Evolutionary conservation across 2,329 filamentous ascomycete genomes (phyloP).

Genomic region (Colletotrichum destructivum): DNA sequence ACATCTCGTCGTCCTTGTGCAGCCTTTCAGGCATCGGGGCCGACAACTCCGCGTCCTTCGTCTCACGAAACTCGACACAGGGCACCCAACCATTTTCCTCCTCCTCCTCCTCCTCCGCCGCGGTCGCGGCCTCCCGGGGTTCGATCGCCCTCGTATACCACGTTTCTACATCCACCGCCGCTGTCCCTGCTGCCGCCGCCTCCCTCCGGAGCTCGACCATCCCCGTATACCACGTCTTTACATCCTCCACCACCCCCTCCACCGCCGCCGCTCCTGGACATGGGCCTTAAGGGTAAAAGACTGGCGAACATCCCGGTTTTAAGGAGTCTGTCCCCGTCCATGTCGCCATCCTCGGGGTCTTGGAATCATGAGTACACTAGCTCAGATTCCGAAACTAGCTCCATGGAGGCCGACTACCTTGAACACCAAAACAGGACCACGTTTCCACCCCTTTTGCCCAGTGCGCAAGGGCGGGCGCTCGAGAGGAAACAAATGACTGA

Average conservation of each 20-base stretch:
- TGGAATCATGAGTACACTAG: slow-evolving; percentile 21
- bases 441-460: slow-evolving; percentile 41
- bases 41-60: slow-evolving; percentile 5
- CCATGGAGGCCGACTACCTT: slow-evolving; percentile 25
- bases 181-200: slow-evolving; percentile 11
- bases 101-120: slow-evolving; percentile 4
- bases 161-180: background rate
- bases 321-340: slow-evolving; percentile 7
- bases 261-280: slow-evolving; percentile 3
- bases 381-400: slow-evolving; percentile 29
- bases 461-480: slow-evolving; percentile 16
- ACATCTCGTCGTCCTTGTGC: background rate
- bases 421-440: slow-evolving; percentile 25
- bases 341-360: slow-evolving; percentile 20
- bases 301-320: background rate
- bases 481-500: slow-evolving; percentile 44
- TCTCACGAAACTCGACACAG: slow-evolving; percentile 4
- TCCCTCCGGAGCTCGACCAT: background rate
- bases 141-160: background rate
- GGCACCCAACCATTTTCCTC: background rate
- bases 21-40: background rate
- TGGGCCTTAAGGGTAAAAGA: background rate
- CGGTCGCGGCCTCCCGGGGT: slow-evolving; percentile 3
- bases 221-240: background rate
- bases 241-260: slow-evolving; percentile 15